These are phyloP conservation scores for Fusarium sp. DNA, from an alignment of 2,329 filamentous ascomycete species.

Conservation along the genomic window DNA sequence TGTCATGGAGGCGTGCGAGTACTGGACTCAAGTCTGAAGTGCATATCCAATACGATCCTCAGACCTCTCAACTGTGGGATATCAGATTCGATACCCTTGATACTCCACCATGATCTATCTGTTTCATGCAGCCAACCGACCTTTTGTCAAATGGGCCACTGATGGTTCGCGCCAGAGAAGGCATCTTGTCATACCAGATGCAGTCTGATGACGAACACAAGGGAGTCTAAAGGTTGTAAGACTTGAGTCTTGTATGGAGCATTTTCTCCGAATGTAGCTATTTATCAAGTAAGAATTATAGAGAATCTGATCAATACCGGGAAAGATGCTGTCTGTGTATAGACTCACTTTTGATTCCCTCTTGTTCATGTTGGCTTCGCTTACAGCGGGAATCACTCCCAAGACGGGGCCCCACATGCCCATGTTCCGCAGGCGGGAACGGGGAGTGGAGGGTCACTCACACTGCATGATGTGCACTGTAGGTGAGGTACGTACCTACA, in stretches of 20 bases:
- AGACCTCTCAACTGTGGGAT: not conserved
- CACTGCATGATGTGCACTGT: not conserved
- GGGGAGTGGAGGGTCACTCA: constrained; percentile 3
- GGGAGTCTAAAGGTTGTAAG: not conserved
- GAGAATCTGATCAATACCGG: not conserved
- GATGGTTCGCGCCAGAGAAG: not conserved
- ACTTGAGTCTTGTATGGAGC: not conserved
- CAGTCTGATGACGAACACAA: constrained; percentile 3
- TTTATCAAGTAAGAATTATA: not conserved
- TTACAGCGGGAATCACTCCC: constrained; percentile 19
- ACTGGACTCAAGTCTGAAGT: not conserved
- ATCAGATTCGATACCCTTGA: constrained; percentile 4
- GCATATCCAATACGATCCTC: not conserved
- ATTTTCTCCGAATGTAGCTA: not conserved
- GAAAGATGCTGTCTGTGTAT: not conserved
- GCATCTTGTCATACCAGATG: constrained; percentile 16
- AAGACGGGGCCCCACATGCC: constrained; percentile 29
- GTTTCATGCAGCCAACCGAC: constrained; percentile 28
- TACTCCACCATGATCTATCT: constrained; percentile 2
- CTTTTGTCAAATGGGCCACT: constrained; percentile 1
- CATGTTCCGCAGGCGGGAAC: constrained; percentile 23
- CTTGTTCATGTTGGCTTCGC: constrained; percentile 3
- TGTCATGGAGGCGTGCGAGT: constrained; percentile 17
- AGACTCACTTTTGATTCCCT: not conserved
- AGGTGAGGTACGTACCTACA: constrained; percentile 35